Evolutionary conservation across 2,329 filamentous ascomycete species (phyloP), one percentile per base, ranked within the genome.

Genomic region (Sporothrix variecibatus): DNA sequence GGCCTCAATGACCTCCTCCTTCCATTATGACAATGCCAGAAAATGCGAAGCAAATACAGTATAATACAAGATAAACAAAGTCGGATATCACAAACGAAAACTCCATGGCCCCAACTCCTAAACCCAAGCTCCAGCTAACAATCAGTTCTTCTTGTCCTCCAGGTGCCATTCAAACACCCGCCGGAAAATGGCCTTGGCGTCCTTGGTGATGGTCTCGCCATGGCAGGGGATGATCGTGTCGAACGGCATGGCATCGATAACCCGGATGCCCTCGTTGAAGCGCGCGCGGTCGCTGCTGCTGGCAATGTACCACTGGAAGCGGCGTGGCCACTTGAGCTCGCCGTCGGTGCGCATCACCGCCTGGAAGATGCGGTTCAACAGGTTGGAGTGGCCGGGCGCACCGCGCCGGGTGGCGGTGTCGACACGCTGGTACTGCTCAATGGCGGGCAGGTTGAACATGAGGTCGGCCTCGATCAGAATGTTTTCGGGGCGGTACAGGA

Each of bases 401-500:
- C 85, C 83, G 20, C 53, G 65, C 5, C 75, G 75, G 6, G 60
- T 38, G 9, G 72, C 68, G 6, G 68, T n/a, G 28, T 75, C 73
- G 2, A 88, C 86, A 9, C 85, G 86, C 0, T 89, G 88, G 83
- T 94, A 98, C 84, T 98, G 96, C 84, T 99, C 96, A 0, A 85
- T 89, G 0, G 94, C 90, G 0, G 96, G 96, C 46, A 97, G 84
- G 82, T 98, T 98, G 87, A 98, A 98, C 77, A 98, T 81, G 58
- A 98, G 83, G 82, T 99, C 96, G 6, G 94, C 96, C 83, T 97
- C 85, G 80, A 99, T 95, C 62, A 99, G 84, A 0, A 94, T 92
- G 73, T 86, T 85, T 15, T 93, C 91, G 0, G 93, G 94, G 81
- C 91, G 92, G 86, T 97, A 94, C 80, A 91, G 85, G 83, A 98